Base-by-base conservation (phyloP, 2,329 filamentous ascomycete genomes). In the Penicillium sp. region DNA sequence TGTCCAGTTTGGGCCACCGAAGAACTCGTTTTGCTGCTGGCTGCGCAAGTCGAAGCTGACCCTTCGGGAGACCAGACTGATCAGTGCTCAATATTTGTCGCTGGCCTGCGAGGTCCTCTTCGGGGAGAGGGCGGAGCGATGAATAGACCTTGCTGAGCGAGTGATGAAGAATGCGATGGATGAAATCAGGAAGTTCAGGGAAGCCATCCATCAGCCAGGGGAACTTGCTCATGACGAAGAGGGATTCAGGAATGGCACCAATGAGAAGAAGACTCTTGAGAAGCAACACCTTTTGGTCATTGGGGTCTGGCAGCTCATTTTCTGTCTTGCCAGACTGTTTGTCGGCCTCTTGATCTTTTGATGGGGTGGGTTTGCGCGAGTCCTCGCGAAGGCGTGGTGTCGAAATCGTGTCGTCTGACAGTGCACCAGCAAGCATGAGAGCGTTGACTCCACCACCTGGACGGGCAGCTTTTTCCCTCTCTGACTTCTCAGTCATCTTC, bases 201-300 rank as follows among this genome's bases (percentile, higher is more conserved):
- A 89, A 92, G 4, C 86, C 83, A 52, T 96, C 91, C 10, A 90
- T 82, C 43, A 99, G 81, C 92, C 94, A 99, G 13, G 91, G 90
- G 63, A 96, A 96, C 48, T 88, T 87, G 30, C 92, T 92, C 7
- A 96, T 81, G 49, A 99, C 89, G 69, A 92, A 97, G 1, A 99
- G 79, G 1, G 94, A 86, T 72, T 99, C 94, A 0, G 94, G 94
- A 30, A 99, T 79, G 25, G 94, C 92, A 36, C 95, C 94, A 51
- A 96, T 94, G 4, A 89, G 89, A 2, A 99, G 81, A 14, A 99
- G 79, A 61, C 91, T 91, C 57, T 88, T 90, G 20, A 99, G 79
- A 0, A 99, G 78, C 40, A 86, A 78, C 0, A 92, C 85, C 72
- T 99, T 99, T 66, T 97, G 92, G 61, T 97, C 92, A 13, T 82